A percentile compares a stretch with the other conserved stretches of the same genome.
These are phyloP conservation scores for Anastatica hierochuntica DNA, from an alignment of 345 rosid species.

Conservation along the genomic window DNA sequence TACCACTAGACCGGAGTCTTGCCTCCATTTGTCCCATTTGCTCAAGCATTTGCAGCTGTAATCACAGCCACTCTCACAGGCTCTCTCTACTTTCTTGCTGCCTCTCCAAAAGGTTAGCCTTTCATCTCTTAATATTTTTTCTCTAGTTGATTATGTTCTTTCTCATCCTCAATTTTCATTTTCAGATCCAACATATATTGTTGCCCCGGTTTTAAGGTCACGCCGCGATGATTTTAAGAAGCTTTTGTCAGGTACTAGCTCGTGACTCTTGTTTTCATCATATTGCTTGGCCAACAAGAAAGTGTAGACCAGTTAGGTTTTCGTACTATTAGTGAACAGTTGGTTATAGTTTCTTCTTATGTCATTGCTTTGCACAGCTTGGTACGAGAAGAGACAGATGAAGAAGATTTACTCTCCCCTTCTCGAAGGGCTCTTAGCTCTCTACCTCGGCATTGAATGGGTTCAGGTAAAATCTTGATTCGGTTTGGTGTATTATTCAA, in stretches of 20 bases:
- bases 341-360: not conserved
- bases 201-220: constrained; percentile 69
- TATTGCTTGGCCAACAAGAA: not conserved
- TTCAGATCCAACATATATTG: constrained; percentile 81
- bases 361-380: constrained; percentile 41
- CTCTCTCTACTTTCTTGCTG: constrained; percentile 74
- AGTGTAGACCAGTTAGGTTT: not conserved
- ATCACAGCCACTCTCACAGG: constrained; percentile 85
- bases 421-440: constrained; percentile 80
- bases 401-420: constrained; percentile 94
- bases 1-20: constrained; percentile 59
- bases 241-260: constrained; percentile 66
- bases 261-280: not conserved
- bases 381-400: constrained; percentile 98
- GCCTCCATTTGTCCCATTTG: constrained; percentile 95
- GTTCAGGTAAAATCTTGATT: constrained; percentile 45
- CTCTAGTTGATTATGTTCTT: not conserved
- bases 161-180: constrained; percentile 12
- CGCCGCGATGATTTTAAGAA: constrained; percentile 69
- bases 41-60: constrained; percentile 95
- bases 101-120: constrained; percentile 78
- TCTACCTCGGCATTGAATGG: constrained; percentile 95
- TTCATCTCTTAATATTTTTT: not conserved
- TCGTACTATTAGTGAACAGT: not conserved
- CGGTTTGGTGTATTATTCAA: not conserved